Evolutionary conservation across 371 early-diverging fungal genomes (phyloP), one percentile per base, ranked within the genome.

Genomic region (Rhizopus microsporus): DNA sequence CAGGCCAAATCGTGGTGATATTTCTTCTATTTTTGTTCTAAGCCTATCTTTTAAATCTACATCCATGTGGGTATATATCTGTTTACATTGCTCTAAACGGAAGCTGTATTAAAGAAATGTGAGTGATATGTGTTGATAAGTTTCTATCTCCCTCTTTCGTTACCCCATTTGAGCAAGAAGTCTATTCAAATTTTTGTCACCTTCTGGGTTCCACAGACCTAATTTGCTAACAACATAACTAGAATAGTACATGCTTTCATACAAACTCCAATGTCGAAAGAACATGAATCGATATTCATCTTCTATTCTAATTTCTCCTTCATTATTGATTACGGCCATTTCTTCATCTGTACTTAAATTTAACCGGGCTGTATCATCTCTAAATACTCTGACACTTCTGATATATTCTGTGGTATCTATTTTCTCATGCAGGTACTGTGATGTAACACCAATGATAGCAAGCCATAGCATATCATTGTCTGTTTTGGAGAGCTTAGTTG

Each of bases 81-180:
- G 88, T 43, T 80, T 74, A 44, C 82, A 81, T 62, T 92, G 85
- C 54, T 86, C 71, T 16, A 88, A 70, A 1, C 88, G 88, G 59
- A 91, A 82, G 0, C 89, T 89, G 44, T 29, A 56, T 7, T 34
- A 30, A 52, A 60, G n/a, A 10, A 37, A 32, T 51, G 42, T 32
- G 13, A 35, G 35, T 16, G 1, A 23, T 4, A 49, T 42, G 30
- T 1, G 4, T 4, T 37, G 23, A 30, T 16, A 33, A 4, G 16
- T 12, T 12, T 39, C 12, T 15, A 8, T 5, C 13, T 30, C 2
- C 40, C 29, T 9, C 9, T 15, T 31, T 31, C 4, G 1, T 60
- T 75, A 88, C 77, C 97, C 97, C 86, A 95, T 92, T 65, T 92
- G 91, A 46, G 92, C 93, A 56, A 96, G 71, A 65, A 96, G 71